Percentiles rank a stretch among this genome's conserved stretches.
These are phyloP conservation scores for Coelastrella sp. DNA, from an alignment of 139 green algal genomes.

Conservation along the genomic window DNA sequence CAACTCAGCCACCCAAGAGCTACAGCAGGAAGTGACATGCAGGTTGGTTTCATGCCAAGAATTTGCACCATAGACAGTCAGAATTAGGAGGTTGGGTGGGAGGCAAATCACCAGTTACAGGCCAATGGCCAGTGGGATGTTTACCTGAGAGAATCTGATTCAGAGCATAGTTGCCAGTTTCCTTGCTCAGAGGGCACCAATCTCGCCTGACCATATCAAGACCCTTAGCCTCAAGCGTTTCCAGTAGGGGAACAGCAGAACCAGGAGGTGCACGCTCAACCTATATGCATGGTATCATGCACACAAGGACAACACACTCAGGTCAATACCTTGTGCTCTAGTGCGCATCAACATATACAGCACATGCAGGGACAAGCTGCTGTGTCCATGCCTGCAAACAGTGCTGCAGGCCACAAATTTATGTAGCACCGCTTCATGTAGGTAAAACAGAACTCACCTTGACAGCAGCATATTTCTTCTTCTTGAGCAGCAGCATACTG, in stretches of 20 bases:
- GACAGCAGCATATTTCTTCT: conserved; percentile 98
- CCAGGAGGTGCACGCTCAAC: conserved; percentile 7
- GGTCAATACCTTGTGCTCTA: background rate
- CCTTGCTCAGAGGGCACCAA: conserved; percentile 95
- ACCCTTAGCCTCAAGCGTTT: conserved; percentile 94
- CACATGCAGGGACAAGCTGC: too few species aligned
- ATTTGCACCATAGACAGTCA: too few species aligned
- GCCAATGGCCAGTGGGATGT: background rate
- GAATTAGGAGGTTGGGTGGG: too few species aligned
- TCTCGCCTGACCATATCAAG: conserved; percentile 99
- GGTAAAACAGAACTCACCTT: too few species aligned
- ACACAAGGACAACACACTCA: too few species aligned
- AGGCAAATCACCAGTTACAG: background rate
- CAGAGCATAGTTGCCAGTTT: conserved; percentile 88
- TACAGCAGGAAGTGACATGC: too few species aligned
- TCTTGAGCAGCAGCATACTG: conserved; percentile 98
- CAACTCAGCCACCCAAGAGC: too few species aligned
- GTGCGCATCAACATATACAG: background rate
- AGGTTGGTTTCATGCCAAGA: too few species aligned
- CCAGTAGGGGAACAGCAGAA: background rate
- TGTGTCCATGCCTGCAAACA: background rate
- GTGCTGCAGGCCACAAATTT: background rate
- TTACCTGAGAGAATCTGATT: conserved; percentile 79
- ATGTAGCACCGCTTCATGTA: too few species aligned
- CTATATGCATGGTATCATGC: background rate